A percentile compares a stretch with the other conserved stretches of the same genome.
Evolutionary conservation across 2,329 filamentous ascomycete genomes (phyloP).

Genomic region (Aspergillus persii): DNA sequence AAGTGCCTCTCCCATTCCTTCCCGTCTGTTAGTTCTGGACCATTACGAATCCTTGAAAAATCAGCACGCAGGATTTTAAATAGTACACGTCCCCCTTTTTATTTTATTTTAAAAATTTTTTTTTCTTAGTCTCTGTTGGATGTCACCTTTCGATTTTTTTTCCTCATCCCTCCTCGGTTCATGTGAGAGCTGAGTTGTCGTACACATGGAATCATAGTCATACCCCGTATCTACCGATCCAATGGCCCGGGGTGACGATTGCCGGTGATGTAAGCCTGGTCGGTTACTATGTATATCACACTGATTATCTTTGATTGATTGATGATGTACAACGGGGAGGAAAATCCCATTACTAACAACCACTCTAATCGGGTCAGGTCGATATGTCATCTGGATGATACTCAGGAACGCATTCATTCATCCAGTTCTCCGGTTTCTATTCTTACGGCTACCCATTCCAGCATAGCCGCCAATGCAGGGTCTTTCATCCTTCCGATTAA

Average conservation of each 20-base stretch:
- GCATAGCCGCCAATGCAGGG: constrained; percentile 9
- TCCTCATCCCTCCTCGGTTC: constrained; percentile 6
- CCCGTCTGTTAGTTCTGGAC: background rate
- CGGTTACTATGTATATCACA: background rate
- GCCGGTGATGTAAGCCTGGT: background rate
- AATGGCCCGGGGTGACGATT: background rate
- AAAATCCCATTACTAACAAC: background rate
- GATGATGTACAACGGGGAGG: background rate
- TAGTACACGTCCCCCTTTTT: constrained; percentile 1
- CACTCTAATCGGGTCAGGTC: background rate
- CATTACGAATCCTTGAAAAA: constrained; percentile 5
- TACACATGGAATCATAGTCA: background rate
- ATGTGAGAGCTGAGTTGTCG: constrained; percentile 5
- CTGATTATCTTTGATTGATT: background rate
- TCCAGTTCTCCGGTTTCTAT: background rate
- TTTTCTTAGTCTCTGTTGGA: background rate
- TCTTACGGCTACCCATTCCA: background rate
- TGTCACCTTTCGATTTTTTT: background rate
- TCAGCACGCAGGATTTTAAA: constrained; percentile 1
- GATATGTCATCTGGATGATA: background rate
- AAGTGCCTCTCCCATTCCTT: background rate
- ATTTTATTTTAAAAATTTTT: background rate
- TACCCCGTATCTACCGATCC: background rate
- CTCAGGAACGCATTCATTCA: background rate
- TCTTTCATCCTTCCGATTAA: background rate